Evolutionary conservation across 495 filamentous ascomycete genomes (phyloP), one percentile per base, ranked within the genome.

Genomic region (Echria macrotheca): DNA sequence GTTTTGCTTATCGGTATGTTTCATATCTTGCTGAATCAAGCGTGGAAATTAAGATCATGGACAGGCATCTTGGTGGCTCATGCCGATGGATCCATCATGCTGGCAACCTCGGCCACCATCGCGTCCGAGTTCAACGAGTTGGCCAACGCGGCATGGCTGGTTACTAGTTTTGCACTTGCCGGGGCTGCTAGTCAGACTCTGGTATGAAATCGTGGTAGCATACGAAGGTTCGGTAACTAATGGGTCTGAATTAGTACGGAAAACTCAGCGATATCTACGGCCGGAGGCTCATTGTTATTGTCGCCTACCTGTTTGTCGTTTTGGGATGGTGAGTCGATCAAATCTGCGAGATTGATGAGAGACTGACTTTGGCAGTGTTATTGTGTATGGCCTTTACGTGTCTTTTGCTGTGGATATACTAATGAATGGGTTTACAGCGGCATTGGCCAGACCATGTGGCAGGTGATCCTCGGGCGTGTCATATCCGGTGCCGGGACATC

Each of bases 121-220:
- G 78, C 83, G 0, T 88, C 84, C 26, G 78, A 86, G 47, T 86
- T 87, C 62, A 67, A 79, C 50, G 70, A 68, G 24, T 57, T 86
- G 8, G 69, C 69, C 6, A 69, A 78, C 50, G 81, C 79, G 1
- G 80, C 69, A 46, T 88, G 83, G 84, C 58, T 88, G n/a, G 76
- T 83, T 8, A 83, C 81, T 5, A 76, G 73, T 36, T 87, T 83
- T 56, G 70, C 72, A 0, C 60, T 88, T 3, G 81, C 81, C 11
- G 65, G 74, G 0, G 81, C 78, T 14, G 77, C 78, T 1, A 78
- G 76, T 0, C 81, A 86, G 49, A 75, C 74, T 5, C 58, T 79
- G 59, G 70, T 83, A 53, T 22, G 40, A 5, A 28, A 7, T 28
- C 9, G 14, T 15, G 22, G 9, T 26, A 1, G 4, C 10, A 39